Evolutionary conservation across 1,284 basidiomycete species (phyloP).

Genomic region (Wolfiporia cocos): DNA sequence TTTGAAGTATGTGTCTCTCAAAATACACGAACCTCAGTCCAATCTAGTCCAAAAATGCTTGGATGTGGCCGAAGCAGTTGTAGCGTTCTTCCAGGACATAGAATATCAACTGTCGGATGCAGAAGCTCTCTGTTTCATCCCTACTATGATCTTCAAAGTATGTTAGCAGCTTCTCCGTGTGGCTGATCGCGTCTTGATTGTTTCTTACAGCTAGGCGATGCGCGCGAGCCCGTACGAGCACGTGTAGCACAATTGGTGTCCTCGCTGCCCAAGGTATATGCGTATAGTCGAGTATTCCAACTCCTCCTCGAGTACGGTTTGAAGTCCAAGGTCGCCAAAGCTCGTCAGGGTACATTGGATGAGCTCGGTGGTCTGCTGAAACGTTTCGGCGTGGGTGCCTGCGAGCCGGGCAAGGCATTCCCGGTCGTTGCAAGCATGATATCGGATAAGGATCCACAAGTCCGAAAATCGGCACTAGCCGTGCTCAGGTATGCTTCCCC

Average conservation of each 20-base stretch:
- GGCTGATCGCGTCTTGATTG: conserved; percentile 6
- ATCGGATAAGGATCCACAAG: conserved; percentile 82
- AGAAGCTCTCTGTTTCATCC: conserved; percentile 87
- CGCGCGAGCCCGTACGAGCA: conserved; percentile 66
- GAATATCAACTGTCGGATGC: conserved; percentile 84
- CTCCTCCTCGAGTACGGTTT: conserved; percentile 82
- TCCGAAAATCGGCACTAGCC: conserved; percentile 79
- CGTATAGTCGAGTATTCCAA: conserved; percentile 88
- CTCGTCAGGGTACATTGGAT: conserved; percentile 80
- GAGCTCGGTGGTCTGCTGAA: conserved; percentile 77
- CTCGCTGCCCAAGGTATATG: conserved; percentile 73
- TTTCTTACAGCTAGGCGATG: conserved; percentile 66
- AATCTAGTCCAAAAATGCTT: conserved; percentile 87
- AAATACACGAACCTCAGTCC: conserved; percentile 90
- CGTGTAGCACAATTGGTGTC: conserved; percentile 73
- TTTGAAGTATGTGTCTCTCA: conserved; percentile 91
- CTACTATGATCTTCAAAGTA: conserved; percentile 90
- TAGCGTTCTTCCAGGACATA: conserved; percentile 65
- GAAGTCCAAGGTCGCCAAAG: conserved; percentile 86
- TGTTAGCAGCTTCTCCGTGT: conserved; percentile 12
- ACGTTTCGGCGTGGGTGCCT: conserved; percentile 79
- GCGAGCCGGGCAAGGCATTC: conserved; percentile 76
- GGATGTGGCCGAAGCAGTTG: conserved; percentile 79
- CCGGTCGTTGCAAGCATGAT: conserved; percentile 78
- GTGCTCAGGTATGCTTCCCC: conserved; percentile 53